A percentile compares a stretch with the other conserved stretches of the same genome.
These are phyloP conservation scores for Avicennia marina DNA, from an alignment of 257 asterid genomes.

Conservation along the genomic window DNA sequence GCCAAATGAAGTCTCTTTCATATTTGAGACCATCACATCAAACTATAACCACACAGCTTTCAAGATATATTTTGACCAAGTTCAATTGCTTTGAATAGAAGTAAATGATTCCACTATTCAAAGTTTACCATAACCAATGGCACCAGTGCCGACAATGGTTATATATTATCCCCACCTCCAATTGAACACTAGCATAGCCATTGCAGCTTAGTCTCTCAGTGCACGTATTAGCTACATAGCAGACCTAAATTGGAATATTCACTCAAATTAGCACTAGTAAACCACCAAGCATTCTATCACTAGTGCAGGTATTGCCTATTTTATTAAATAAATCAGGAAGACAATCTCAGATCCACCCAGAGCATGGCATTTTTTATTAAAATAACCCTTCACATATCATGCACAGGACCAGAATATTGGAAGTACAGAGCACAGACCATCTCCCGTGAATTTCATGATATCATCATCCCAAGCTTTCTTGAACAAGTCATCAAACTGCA, in stretches of 20 bases:
- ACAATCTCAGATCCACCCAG: slow-evolving; percentile 20
- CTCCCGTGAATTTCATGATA: slow-evolving; percentile 35
- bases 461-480: slow-evolving; percentile 96
- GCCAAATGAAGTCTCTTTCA: no score
- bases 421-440: slow-evolving; percentile 52
- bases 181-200: no score
- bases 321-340: slow-evolving; percentile 21
- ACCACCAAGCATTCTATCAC: slow-evolving; percentile 7
- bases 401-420: slow-evolving; percentile 16
- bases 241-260: slow-evolving; percentile 1
- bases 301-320: slow-evolving; percentile 9
- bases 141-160: not conserved
- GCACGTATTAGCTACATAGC: slow-evolving; percentile 1
- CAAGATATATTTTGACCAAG: not conserved
- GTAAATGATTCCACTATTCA: not conserved
- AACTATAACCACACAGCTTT: slow-evolving; percentile 13
- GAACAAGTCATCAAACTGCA: slow-evolving; percentile 94
- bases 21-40: not conserved
- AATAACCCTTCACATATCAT: slow-evolving; percentile 11
- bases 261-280: slow-evolving; percentile 12
- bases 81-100: no score
- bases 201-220: not conserved
- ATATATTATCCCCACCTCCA: slow-evolving; percentile 9
- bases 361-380: slow-evolving; percentile 8
- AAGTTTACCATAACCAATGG: not conserved